Percentiles rank a stretch among this genome's conserved stretches.
These are phyloP conservation scores for Erysimum cheiri DNA, from an alignment of 441 rosid species.

Conservation along the genomic window DNA sequence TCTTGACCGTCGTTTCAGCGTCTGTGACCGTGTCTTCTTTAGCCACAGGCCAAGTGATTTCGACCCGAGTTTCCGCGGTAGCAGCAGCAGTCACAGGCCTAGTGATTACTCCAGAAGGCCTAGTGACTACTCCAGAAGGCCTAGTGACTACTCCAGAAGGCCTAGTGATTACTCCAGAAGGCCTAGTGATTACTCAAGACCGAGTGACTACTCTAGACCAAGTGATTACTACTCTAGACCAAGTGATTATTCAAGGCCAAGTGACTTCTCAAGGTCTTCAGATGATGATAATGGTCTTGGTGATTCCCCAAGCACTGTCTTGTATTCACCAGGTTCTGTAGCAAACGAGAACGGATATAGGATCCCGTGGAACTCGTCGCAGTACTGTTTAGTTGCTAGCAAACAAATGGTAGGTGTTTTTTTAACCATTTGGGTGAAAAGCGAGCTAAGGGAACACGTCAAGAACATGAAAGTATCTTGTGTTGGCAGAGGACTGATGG, in stretches of 20 bases:
- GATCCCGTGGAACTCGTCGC: slow-evolving; percentile 68
- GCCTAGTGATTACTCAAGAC: slow-evolving; percentile 67
- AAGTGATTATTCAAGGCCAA: slow-evolving; percentile 80
- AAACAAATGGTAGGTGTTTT: slow-evolving; percentile 98
- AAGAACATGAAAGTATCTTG: slow-evolving; percentile 94
- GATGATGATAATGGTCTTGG: slow-evolving; percentile 90
- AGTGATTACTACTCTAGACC: slow-evolving; percentile 83
- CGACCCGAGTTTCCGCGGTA: slow-evolving; percentile 59
- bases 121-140: slow-evolving; percentile 76
- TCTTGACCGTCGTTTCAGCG: slow-evolving; percentile 87
- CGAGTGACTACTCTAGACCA: slow-evolving; percentile 80
- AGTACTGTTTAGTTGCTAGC: slow-evolving; percentile 90
- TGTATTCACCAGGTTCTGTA: slow-evolving; percentile 72
- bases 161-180: slow-evolving; percentile 85
- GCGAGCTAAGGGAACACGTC: slow-evolving; percentile 81
- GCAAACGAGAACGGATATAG: slow-evolving; percentile 69
- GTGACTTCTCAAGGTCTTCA: slow-evolving; percentile 88
- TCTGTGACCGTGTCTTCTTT: slow-evolving; percentile 88
- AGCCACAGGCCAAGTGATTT: slow-evolving; percentile 86
- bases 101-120: no score
- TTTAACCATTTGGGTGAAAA: slow-evolving; percentile 89
- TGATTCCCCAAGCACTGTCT: slow-evolving; percentile 86
- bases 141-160: slow-evolving; percentile 73
- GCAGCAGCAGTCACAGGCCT: slow-evolving; percentile 47
- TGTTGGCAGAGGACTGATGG: slow-evolving; percentile 98